These are phyloP conservation scores for Linum lewisii DNA, from an alignment of 345 rosid species.

Conservation along the genomic window DNA sequence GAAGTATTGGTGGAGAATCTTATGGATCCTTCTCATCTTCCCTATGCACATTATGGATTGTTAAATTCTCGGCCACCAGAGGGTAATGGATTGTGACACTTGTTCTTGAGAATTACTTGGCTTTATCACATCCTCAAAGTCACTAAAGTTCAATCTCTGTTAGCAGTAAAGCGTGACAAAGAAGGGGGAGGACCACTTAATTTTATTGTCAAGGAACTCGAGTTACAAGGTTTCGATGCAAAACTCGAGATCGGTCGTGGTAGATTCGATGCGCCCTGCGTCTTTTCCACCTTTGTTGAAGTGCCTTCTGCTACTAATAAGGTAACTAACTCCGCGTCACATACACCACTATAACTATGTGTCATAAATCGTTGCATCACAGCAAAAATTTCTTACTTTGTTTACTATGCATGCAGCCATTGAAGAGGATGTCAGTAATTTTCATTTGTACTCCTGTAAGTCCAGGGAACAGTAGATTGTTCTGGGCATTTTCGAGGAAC, in stretches of 20 bases:
- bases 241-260: not conserved
- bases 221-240: not conserved
- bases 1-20: not conserved
- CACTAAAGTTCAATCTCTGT: not conserved
- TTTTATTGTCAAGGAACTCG: not conserved
- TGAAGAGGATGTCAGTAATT: not conserved
- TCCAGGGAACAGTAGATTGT: constrained; percentile 1
- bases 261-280: not conserved
- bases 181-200: not conserved
- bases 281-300: not conserved
- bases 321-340: no score
- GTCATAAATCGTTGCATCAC: no score
- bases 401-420: not conserved
- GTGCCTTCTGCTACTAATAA: not conserved
- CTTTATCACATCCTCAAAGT: no score
- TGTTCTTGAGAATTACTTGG: no score
- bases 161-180: not conserved
- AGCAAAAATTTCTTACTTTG: no score
- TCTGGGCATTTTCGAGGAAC: not conserved
- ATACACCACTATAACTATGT: no score
- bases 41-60: not conserved
- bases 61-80: not conserved
- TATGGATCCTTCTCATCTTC: not conserved
- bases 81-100: not conserved
- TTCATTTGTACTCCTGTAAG: not conserved